Evolutionary conservation across 345 rosid genomes (phyloP), one percentile per base, ranked within the genome.

Genomic region (Durio zibethinus): DNA sequence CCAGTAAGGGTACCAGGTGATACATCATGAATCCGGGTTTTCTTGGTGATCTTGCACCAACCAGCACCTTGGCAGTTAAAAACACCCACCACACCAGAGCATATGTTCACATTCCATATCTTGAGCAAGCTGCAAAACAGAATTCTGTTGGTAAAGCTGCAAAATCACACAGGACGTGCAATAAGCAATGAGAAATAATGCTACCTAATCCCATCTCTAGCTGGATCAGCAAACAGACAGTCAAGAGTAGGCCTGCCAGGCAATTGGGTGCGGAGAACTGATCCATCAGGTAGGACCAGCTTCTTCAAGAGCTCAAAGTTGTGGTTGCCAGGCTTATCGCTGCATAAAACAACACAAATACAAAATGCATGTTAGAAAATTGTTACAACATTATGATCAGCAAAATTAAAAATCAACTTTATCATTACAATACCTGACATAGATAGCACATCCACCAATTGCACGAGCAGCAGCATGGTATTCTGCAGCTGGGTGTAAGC

Each of bases 41-140:
- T 94, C 93, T 94, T 96, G 5, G 78, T 76, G 5, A 86, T 70
- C 86, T 87, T 92, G 90, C 98, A 91, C 99, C 99, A 96, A 76
- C 97, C 98, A 77, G 99, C 97, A 64, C 99, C 99, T 86, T 96
- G 99, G 83, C 99, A 96, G 86, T 96, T 94, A 86, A 92, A 96
- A 7, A 91, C 93, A 65, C 99, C 98, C 2, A 93, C 97, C 40
- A 96, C 89, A 23, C 99, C 98, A 23, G 91, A 80, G 71, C 85
- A 88, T 78, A 90, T 91, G 76, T 96, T 96, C 89, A 90, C 75
- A 76, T 96, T 96, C 99, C 99, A 96, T 40, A 96, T 78, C 87
- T 96, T 96, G 50, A 93, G 93, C 83, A 93, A 85, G 85, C 98
- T 93, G 86, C 79, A 83, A 43, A 43, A 62, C 36, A 67, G 7